Percentiles rank a stretch among this genome's conserved stretches.
Evolutionary conservation across 768 basidiomycete species (phyloP).

Genomic region (Suillus variegatus): DNA sequence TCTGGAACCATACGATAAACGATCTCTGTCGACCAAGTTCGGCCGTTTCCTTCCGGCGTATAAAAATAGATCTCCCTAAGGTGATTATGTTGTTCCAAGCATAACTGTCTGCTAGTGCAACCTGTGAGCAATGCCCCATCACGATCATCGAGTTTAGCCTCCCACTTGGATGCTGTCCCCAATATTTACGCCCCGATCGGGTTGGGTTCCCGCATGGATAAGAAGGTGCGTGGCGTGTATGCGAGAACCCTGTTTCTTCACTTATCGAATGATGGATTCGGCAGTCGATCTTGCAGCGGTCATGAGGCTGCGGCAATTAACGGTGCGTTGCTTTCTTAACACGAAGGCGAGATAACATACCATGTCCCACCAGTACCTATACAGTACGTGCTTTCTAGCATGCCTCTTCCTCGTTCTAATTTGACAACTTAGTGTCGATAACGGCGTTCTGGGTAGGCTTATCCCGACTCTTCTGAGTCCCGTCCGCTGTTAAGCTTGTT

Average conservation of each 20-base stretch:
- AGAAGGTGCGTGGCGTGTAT: background rate
- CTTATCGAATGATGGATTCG: background rate
- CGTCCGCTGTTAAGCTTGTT: background rate
- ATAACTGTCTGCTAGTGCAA: background rate
- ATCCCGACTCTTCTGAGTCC: background rate
- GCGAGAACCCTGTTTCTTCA: background rate
- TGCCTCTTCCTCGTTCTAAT: background rate
- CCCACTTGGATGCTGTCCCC: too few species aligned
- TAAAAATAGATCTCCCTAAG: background rate
- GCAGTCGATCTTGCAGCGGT: background rate
- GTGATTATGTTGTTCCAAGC: background rate
- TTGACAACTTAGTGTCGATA: background rate
- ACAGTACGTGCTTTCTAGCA: background rate
- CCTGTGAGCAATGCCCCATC: too few species aligned
- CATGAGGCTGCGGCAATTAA: background rate
- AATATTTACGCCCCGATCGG: too few species aligned
- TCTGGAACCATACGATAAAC: too few species aligned
- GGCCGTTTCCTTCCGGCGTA: too few species aligned
- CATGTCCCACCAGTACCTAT: background rate
- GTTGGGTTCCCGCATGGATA: background rate
- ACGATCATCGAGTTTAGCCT: too few species aligned
- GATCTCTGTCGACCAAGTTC: too few species aligned
- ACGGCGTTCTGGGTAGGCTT: background rate
- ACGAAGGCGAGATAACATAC: background rate
- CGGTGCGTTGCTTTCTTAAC: background rate